Percentiles rank a stretch among this genome's conserved stretches.
phyloP scores from a whole-genome alignment of 306 rosid species.

The Cercis canadensis region DNA sequence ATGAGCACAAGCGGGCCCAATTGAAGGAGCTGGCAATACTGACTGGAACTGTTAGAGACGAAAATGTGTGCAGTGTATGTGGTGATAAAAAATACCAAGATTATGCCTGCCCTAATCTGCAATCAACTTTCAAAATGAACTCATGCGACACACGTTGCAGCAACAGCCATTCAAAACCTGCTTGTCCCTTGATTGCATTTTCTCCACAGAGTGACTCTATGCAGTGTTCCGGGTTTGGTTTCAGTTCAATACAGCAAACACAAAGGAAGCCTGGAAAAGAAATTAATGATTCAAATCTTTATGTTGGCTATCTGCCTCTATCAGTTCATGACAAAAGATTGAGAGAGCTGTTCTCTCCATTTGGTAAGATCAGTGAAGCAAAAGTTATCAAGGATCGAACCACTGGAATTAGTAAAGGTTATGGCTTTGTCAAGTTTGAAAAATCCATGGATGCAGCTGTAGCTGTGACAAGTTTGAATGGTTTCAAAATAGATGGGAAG shows the following conservation, averaged over 20 bases:
- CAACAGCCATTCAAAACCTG: no score
- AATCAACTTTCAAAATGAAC: conserved; percentile 22
- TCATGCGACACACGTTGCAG: no score
- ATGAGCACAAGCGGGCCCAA: conserved; percentile 36
- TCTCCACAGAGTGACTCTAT: no score
- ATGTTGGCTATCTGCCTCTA: conserved; percentile 31
- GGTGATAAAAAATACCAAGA: conserved; percentile 24
- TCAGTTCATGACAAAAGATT: conserved; percentile 21
- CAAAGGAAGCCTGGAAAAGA: conserved; percentile 6
- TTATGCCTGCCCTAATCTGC: conserved; percentile 28
- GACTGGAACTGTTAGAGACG: conserved; percentile 20
- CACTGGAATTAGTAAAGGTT: conserved; percentile 30
- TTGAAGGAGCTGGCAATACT: conserved; percentile 31
- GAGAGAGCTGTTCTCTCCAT: conserved; percentile 37
- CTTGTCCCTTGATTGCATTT: no score
- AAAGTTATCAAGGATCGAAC: conserved; percentile 33
- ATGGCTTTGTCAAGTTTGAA: conserved; percentile 37
- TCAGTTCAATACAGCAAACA: conserved; percentile 12
- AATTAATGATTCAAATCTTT: conserved; percentile 31
- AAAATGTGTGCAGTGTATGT: conserved; percentile 23
- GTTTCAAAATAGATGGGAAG: no score
- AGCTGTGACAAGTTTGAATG: no score
- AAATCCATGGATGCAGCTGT: no score
- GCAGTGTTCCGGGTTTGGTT: conserved; percentile 2
- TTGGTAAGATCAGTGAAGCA: conserved; percentile 31